A percentile compares a stretch with the other conserved stretches of the same genome.
These are phyloP conservation scores for Coccomyxa sp. DNA, from an alignment of 139 green algal species.

Conservation along the genomic window DNA sequence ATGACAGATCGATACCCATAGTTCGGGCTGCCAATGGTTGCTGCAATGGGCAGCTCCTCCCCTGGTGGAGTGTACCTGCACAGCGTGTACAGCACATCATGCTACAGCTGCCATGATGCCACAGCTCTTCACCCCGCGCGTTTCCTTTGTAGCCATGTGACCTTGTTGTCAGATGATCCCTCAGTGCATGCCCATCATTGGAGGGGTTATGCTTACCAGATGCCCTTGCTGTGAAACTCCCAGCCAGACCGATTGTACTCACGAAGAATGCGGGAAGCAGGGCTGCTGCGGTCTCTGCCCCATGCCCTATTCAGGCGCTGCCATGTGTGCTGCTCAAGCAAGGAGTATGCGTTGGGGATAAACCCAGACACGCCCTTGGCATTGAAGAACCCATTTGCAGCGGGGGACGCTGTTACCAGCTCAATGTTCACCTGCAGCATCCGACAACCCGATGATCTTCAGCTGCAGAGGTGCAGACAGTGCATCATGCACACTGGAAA, in stretches of 20 bases:
- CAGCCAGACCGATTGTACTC: conserved; percentile 30
- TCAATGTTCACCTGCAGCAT: conserved; percentile 13
- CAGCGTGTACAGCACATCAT: no score
- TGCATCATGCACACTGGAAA: no score
- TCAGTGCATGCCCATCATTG: not conserved
- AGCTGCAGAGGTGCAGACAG: no score
- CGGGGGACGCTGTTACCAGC: conserved; percentile 22
- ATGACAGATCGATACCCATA: conserved; percentile 33
- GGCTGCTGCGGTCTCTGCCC: not conserved
- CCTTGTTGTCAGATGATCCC: no score
- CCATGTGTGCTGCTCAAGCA: conserved; percentile 37
- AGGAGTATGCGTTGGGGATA: conserved; percentile 41
- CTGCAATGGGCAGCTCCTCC: conserved; percentile 8
- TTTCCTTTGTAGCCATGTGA: no score
- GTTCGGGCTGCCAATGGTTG: conserved; percentile 41
- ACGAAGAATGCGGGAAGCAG: not conserved
- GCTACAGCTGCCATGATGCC: no score
- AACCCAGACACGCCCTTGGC: conserved; percentile 17
- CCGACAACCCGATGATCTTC: no score
- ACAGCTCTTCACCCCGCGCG: no score
- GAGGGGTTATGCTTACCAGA: conserved; percentile 15
- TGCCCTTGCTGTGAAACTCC: conserved; percentile 43
- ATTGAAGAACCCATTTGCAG: conserved; percentile 44
- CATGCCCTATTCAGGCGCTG: conserved; percentile 3
- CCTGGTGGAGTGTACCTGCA: conserved; percentile 6